Evolutionary conservation across 1,284 basidiomycete genomes (phyloP), one percentile per base, ranked within the genome.

Genomic region (Irpex sp.): DNA sequence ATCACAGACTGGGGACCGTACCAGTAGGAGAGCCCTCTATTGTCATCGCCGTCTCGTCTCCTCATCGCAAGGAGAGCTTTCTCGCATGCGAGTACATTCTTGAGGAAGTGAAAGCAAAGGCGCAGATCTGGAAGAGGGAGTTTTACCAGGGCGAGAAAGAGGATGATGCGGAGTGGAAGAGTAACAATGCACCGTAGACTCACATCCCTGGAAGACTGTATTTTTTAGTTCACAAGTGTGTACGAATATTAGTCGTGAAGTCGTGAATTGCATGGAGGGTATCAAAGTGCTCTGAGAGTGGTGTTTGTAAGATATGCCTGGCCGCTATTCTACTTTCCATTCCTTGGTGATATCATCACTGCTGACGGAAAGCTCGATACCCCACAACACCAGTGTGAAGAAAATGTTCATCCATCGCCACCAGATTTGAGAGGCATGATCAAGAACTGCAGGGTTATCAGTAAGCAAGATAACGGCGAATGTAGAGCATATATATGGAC

Each of bases 51-150:
- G 92, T 94, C 5, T 92, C 92, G 8, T 89, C 89, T n/a, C 90
- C 92, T 19, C 94, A 94, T 76, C 82, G 94, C 31, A 88, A 87
- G 68, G 91, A 93, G 71, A 87, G 92, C 2, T 95, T 95, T 72
- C 76, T 81, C 57, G 88, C 88, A 11, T 93, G 92, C 71, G 93
- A 95, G 74, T 85, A 79, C 72, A 85, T 94, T 64, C 80, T 96
- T 17, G 94, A 97, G 74, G 84, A 90, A 63, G 87, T 96, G 63
- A 97, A 97, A 78, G 77, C 78, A 65, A 88, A 85, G 68, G 92
- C 85, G 38, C 93, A 93, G 73, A 89, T 96, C 67, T 96, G 94
- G 94, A 96, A 96, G 78, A 78, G 89, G 69, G 94, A 96, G 73
- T 91, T 86, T 70, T 95, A 95, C 72, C 85, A 87, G 71, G 88